Evolutionary conservation across 2,329 filamentous ascomycete species (phyloP), one percentile per base, ranked within the genome.

Genomic region (Acrocalymma vagum): DNA sequence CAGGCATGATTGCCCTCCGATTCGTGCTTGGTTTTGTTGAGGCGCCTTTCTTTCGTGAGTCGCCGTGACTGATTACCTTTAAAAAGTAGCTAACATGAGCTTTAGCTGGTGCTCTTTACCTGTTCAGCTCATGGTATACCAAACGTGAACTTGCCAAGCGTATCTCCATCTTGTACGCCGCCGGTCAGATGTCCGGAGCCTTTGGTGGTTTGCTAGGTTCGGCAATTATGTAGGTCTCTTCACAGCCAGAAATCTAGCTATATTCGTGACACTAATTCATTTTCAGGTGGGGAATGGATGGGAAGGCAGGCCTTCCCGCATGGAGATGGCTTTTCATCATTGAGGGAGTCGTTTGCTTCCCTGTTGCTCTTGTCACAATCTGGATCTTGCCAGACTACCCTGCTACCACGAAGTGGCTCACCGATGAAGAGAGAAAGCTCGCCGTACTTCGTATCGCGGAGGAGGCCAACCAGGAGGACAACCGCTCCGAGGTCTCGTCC

Each of bases 141-240:
- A 32, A 32, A 9, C 16, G 29, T 8, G 42, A 52, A 20, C 29
- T 52, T 11, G 27, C 37, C n/a, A 49, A 49, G 17, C 41, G 48
- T 4, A 40, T 38, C 10, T 33, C 38, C 5, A 48, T 52, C 9
- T 52, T 52, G 30, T 43, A 45, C 13, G 16, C 29, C 8, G 33
- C 48, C n/a, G n/a, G n/a, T n/a, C 35, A 45, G 10, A 26, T 51
- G 16, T 37, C 74, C 66, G 82, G 68, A 3, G 80, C 82, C 60
- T 77, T 76, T 51, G 78, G 69, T 44, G 76, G 76, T 7, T 75
- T 75, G 1, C 79, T 81, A 50, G 77, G 78, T 6, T 78, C 78
- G 5, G 72, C 77, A 6, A 74, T 73, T 58, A 81, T 81, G 3
- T 82, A n/a, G n/a, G n/a, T n/a, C n/a, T n/a, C n/a, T n/a, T n/a